Base-by-base conservation (phyloP, 2,329 filamentous ascomycete species). In the Arthroderma sp. region DNA sequence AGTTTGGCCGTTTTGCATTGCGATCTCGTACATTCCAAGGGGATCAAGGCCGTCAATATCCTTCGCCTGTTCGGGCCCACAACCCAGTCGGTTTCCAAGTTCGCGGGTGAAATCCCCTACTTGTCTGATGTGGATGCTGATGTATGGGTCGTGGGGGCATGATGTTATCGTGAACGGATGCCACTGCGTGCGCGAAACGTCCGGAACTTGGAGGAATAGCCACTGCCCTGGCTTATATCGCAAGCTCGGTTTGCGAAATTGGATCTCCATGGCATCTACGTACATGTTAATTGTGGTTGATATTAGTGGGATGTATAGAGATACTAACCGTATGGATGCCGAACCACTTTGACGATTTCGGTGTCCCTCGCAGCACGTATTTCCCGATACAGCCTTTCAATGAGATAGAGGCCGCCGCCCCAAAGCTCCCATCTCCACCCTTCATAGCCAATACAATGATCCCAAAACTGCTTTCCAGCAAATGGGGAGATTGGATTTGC, bases 81-180 rank as follows among this genome's bases (percentile, higher is more conserved):
- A 93, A 70, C 93, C 93, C n/a, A 97, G 82, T 8, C 91, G 88
- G 66, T 96, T 88, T 69, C 90, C 93, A n/a, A 98, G 81, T n/a
- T 86, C 83, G 60, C 84, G 83, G 11, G 93, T 98, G 69, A 95
- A 98, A 74, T 98, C 93, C 63, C 93, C 93, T 5, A 97, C 91
- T 75, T 97, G 93, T 53, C 93, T 87, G 59, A 98, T 85, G 72
- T 98, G 93, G 31, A 98, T 81, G 39, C 89, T 95, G 63, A 97
- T 83, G 68, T 97, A 97, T 0, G 88, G 87, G 66, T 98, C 93
- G 68, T 89, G 93, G 4, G 93, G 93, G 73, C 93, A 98, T 8
- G 93, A 97, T 1, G 93, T 98, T 72, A 98, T 97, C 67, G 93
- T 98, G 71, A 97, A 98, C 0, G 93, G 93, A 74, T 98, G 93